A percentile compares a stretch with the other conserved stretches of the same genome.
Evolutionary conservation across 148 eudicot species (phyloP).

Genomic region (Pouteria glomerata): DNA sequence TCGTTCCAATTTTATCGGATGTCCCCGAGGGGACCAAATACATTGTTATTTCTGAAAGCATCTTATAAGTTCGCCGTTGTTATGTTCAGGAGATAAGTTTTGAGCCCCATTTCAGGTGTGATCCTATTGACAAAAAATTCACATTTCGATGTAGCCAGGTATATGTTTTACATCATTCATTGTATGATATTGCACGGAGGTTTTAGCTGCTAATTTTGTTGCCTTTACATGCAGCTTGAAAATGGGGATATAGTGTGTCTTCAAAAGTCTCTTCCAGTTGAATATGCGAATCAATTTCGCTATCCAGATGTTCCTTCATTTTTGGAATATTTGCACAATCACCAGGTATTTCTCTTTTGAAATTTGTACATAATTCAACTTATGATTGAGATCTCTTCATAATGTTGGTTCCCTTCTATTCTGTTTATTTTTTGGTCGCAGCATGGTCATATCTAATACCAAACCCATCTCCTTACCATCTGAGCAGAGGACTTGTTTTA

Average conservation of each 20-base stretch:
- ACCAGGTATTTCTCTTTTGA: constrained; percentile 18
- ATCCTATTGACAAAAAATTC: constrained; percentile 24
- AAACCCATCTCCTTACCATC: too few relatives aligned
- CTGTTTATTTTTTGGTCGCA: too few relatives aligned
- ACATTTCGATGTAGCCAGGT: constrained; percentile 33
- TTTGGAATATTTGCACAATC: constrained; percentile 32
- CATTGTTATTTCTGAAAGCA: neutral
- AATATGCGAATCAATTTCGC: constrained; percentile 19
- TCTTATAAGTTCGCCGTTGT: too few relatives aligned
- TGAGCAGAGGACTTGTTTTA: too few relatives aligned
- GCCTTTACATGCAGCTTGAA: constrained; percentile 21
- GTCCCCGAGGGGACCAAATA: too few relatives aligned
- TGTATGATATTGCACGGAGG: neutral
- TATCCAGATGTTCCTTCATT: constrained; percentile 35
- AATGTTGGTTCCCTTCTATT: too few relatives aligned
- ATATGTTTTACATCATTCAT: constrained; percentile 4
- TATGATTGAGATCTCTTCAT: too few relatives aligned
- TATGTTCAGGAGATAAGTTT: constrained; percentile 31
- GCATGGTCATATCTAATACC: too few relatives aligned
- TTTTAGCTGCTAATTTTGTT: neutral
- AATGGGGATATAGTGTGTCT: constrained; percentile 35
- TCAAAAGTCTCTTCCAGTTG: constrained; percentile 23
- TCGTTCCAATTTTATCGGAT: too few relatives aligned
- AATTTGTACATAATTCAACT: too few relatives aligned
- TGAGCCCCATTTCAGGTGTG: constrained; percentile 40